Percentiles rank a stretch among this genome's conserved stretches.
Conservation (phyloP, 1,139 yeast species). For the Hansenula lynferdii region DNA sequence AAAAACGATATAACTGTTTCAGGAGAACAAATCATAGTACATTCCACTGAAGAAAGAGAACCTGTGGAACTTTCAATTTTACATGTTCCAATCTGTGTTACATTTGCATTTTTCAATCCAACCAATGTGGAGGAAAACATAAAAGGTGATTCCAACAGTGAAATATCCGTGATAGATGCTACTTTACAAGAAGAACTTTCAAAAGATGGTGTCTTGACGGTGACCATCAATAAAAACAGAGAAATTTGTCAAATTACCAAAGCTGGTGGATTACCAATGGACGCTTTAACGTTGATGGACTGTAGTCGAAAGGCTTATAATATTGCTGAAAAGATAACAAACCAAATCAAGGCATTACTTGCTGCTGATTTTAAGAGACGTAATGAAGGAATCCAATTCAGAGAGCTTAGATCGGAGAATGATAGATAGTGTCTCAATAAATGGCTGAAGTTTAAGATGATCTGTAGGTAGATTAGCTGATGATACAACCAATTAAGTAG, state of each 20-base stretch:
- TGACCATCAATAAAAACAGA: conserved; percentile 83
- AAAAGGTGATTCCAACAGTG: conserved; percentile 56
- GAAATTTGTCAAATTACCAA: conserved; percentile 88
- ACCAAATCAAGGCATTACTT: conserved; percentile 45
- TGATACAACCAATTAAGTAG: no score
- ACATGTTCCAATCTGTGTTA: conserved; percentile 89
- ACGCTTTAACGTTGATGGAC: conserved; percentile 62
- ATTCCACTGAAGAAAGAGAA: conserved; percentile 70
- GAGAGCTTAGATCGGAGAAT: conserved; percentile 19
- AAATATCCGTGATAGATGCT: conserved; percentile 72
- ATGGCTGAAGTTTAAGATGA: no score
- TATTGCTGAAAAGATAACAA: conserved; percentile 61
- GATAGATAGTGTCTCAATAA: no score
- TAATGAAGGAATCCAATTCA: conserved; percentile 23
- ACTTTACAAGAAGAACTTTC: conserved; percentile 71
- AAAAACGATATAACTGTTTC: conserved; percentile 79
- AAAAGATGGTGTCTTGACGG: conserved; percentile 74
- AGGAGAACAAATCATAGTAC: conserved; percentile 67
- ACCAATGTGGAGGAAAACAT: conserved; percentile 58
- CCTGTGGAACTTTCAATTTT: conserved; percentile 83
- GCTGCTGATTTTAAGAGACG: conserved; percentile 46
- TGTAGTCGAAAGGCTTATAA: conserved; percentile 64
- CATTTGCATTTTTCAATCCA: conserved; percentile 80
- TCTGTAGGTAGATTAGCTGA: no score
- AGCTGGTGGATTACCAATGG: conserved; percentile 87